These are phyloP conservation scores for Cantharellus cinnabarinus DNA, from an alignment of 768 basidiomycete genomes.

Conservation along the genomic window DNA sequence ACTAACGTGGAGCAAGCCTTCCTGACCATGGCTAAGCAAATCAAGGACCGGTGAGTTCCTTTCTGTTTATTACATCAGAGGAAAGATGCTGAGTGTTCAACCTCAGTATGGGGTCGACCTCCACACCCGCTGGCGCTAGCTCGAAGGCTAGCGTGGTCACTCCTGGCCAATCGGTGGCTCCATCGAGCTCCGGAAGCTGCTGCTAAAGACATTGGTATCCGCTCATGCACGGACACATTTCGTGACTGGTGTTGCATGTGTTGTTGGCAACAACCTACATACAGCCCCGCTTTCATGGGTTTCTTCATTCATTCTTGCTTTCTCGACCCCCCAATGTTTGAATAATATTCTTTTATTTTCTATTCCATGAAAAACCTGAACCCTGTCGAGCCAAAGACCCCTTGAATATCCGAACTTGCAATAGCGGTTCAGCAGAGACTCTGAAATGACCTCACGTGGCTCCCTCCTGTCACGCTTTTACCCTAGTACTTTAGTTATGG, in stretches of 20 bases:
- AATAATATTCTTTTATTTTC: too few species aligned
- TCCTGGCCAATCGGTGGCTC: slow-evolving; percentile 65
- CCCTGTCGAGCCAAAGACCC: too few species aligned
- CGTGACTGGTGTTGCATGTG: too few species aligned
- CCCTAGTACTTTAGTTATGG: too few species aligned
- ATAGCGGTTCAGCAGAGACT: too few species aligned
- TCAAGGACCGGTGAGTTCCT: slow-evolving; percentile 57
- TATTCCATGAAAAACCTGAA: too few species aligned
- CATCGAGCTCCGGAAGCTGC: slow-evolving; percentile 52
- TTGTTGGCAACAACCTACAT: not conserved
- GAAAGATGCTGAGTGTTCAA: not conserved
- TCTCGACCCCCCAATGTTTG: too few species aligned
- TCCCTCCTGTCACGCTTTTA: too few species aligned
- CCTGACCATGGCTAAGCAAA: slow-evolving; percentile 95
- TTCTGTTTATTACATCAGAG: not conserved
- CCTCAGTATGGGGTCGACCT: slow-evolving; percentile 55
- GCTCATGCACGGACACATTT: too few species aligned
- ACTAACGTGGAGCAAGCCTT: slow-evolving; percentile 99
- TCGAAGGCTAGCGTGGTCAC: slow-evolving; percentile 71
- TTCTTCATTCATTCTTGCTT: not conserved
- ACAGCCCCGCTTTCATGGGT: not conserved
- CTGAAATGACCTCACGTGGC: too few species aligned
- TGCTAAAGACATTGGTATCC: slow-evolving; percentile 27
- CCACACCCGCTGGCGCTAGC: slow-evolving; percentile 43
- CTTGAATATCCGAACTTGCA: too few species aligned